A percentile compares a stretch with the other conserved stretches of the same genome.
These are phyloP conservation scores for Ophiostoma australiae DNA, from an alignment of 2,329 filamentous ascomycete species.

Conservation along the genomic window DNA sequence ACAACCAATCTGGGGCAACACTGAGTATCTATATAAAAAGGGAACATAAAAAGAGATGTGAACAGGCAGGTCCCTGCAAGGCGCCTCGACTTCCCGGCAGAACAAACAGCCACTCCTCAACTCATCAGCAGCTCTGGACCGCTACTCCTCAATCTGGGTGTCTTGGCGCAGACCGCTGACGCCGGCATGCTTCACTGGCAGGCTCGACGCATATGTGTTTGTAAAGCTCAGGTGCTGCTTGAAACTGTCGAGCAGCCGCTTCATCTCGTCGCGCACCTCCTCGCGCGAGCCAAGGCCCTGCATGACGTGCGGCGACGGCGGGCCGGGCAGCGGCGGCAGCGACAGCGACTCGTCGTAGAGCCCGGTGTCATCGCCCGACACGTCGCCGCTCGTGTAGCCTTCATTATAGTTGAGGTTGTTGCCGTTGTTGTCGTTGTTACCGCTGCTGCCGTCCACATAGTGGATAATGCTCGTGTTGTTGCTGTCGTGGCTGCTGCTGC, in stretches of 20 bases:
- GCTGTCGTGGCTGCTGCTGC: background rate
- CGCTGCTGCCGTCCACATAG: too few species aligned
- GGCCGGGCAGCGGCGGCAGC: slow-evolving; percentile 26
- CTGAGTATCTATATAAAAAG: background rate
- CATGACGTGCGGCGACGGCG: slow-evolving; percentile 48
- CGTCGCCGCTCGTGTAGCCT: slow-evolving; percentile 14
- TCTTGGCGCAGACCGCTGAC: slow-evolving; percentile 20
- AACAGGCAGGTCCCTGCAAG: too few species aligned
- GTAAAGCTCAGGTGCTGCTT: slow-evolving; percentile 35
- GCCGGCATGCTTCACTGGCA: slow-evolving; percentile 38
- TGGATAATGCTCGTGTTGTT: background rate
- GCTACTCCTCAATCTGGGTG: slow-evolving; percentile 20
- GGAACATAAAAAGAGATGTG: background rate
- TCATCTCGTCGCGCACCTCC: slow-evolving; percentile 38
- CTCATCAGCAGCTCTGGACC: background rate
- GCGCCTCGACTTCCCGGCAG: too few species aligned
- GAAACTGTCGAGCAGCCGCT: slow-evolving; percentile 39
- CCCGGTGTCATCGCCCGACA: slow-evolving; percentile 1
- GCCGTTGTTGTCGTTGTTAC: slow-evolving; percentile 3
- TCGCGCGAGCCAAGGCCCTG: slow-evolving; percentile 33
- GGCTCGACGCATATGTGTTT: slow-evolving; percentile 29
- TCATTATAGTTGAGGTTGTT: background rate
- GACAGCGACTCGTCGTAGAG: slow-evolving; percentile 13
- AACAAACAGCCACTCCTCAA: too few species aligned
- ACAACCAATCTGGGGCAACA: background rate